Conservation (phyloP, 495 filamentous ascomycete species). For the Darksidea phi region DNA sequence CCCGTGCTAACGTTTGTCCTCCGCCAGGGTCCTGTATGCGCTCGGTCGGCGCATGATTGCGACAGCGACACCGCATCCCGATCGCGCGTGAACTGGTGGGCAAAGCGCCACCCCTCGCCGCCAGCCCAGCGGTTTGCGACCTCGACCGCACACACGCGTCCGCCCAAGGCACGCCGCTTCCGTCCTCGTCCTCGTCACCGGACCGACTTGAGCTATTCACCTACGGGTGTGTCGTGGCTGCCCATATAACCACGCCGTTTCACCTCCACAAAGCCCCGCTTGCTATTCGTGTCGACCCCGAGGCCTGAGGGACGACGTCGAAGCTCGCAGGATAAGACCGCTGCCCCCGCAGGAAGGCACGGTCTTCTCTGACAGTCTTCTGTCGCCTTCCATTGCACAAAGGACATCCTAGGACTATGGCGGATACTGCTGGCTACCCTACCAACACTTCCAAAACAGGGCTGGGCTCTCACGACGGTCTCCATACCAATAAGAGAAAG, state of each 20-base stretch:
- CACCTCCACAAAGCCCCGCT: slow-evolving; percentile 7
- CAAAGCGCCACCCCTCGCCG: slow-evolving; percentile 18
- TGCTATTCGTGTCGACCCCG: slow-evolving; percentile 2
- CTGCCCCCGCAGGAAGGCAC: slow-evolving; percentile 28
- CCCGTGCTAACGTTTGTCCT: slow-evolving; percentile 37
- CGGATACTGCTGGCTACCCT: slow-evolving; percentile 37
- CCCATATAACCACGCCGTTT: slow-evolving; percentile 19
- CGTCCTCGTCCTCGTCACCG: slow-evolving; percentile 13
- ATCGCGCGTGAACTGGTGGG: slow-evolving; percentile 32
- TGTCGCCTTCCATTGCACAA: slow-evolving; percentile 9
- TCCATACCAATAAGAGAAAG: slow-evolving; percentile 43
- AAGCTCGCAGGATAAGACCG: slow-evolving; percentile 26
- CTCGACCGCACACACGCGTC: slow-evolving; percentile 13
- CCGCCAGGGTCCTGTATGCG: slow-evolving; percentile 19
- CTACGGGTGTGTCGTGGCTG: slow-evolving; percentile 27
- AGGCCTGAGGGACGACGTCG: not conserved
- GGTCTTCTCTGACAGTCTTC: slow-evolving; percentile 13
- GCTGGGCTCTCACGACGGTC: slow-evolving; percentile 18
- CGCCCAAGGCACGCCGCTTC: not conserved
- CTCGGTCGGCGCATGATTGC: slow-evolving; percentile 30
- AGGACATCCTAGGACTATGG: slow-evolving; percentile 21
- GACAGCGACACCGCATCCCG: slow-evolving; percentile 17
- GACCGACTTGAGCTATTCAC: slow-evolving; percentile 17
- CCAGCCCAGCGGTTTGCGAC: slow-evolving; percentile 24
- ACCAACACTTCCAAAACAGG: slow-evolving; percentile 27